Evolutionary conservation across 179 eudicot species (phyloP).

Genomic region (Pouteria campechiana): DNA sequence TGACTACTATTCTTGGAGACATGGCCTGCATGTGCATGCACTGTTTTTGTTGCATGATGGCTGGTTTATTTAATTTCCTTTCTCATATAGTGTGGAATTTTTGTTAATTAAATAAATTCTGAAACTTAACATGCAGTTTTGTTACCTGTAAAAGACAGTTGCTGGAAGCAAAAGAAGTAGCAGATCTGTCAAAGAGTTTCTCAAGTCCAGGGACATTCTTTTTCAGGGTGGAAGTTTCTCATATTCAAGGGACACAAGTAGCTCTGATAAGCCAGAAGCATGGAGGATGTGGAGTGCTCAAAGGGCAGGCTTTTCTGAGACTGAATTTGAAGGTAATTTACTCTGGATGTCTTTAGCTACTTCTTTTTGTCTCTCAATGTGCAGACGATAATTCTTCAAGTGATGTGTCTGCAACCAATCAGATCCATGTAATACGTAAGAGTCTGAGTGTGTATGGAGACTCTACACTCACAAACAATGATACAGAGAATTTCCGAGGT

Average conservation of each 20-base stretch:
- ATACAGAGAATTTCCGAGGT: constrained; percentile 10
- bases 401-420: too few species aligned
- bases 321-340: constrained; percentile 46
- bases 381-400: constrained; percentile 8
- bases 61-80: too few species aligned
- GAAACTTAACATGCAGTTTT: constrained; percentile 8
- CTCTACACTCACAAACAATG: too few species aligned
- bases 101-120: constrained; percentile 2
- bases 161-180: constrained; percentile 19
- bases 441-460: constrained; percentile 13
- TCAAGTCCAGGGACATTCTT: constrained; percentile 13
- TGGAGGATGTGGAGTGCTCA: constrained; percentile 62
- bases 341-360: too few species aligned
- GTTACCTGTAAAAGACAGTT: constrained; percentile 40
- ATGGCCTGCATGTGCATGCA: too few species aligned
- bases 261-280: constrained; percentile 23
- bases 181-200: constrained; percentile 7
- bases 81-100: too few species aligned
- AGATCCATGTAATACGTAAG: constrained; percentile 10
- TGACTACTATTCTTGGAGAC: too few species aligned
- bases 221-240: constrained; percentile 15
- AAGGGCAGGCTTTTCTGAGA: constrained; percentile 40
- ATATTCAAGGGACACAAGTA: constrained; percentile 9
- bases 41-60: too few species aligned
- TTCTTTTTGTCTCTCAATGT: too few species aligned